Base-by-base conservation (phyloP, 1,284 basidiomycete genomes). In the Earliella scabrosa region DNA sequence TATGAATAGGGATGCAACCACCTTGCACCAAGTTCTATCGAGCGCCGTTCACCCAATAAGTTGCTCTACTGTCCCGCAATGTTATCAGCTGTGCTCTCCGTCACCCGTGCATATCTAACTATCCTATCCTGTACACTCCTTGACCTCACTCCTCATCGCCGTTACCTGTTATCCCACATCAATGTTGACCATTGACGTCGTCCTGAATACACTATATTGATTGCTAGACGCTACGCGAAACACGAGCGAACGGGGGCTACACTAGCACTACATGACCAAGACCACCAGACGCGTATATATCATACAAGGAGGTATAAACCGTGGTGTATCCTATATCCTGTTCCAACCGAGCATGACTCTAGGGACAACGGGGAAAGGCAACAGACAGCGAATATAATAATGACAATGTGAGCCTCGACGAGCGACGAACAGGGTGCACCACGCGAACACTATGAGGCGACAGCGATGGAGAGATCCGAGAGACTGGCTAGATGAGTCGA, bases 391-490 rank as follows among this genome's bases (percentile, higher is more conserved):
- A 38, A 38, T 38, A 38, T 8, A 9, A n/a, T n/a, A n/a, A n/a
- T n/a, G n/a, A 38, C 18, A 9, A 38, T 4, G 36, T 16, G 35
- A 36, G 11, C 11, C 5, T 5, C 8, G 16, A 36, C 16, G 16
- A 38, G 18, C 36, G 8, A 18, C 14, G 36, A 18, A n/a, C 9
- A 16, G 6, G 23, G 20, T 21, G 45, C 20, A 41, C 7, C 29
- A 6, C 29, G 29, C 13, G 29, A 31, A 31, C 13, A 13, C 39
- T 44, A 55, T 16, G 44, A 53, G 14, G 27, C 16, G 20, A 55
- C 52, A 8, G 24, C 20, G 21, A 56, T 39, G 10, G 60, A 61
- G 8, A 54, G 34, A 9, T 59, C 52, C 11, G 60, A 62, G 38
- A 59, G 29, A 39, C 50, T 59, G 11, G 54, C 52, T 26, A 52